A percentile compares a stretch with the other conserved stretches of the same genome.
phyloP scores from a whole-genome alignment of 495 filamentous ascomycete genomes.

The Neurospora sp. region DNA sequence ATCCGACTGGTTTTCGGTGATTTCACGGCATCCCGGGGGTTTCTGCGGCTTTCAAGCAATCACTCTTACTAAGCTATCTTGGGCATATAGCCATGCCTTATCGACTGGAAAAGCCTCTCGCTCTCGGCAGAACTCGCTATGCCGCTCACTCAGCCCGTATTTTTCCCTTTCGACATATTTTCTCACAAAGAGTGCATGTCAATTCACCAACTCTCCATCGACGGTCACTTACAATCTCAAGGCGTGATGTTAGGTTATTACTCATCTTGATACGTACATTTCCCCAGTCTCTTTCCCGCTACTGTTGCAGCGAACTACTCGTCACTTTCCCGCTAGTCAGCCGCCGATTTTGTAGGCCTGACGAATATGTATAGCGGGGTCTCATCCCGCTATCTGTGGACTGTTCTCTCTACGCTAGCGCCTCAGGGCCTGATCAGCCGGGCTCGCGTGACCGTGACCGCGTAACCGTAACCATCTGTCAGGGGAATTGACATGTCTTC shows the following conservation, averaged over 20 bases:
- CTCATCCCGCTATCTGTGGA: not conserved
- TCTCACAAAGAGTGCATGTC: not conserved
- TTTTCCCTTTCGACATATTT: not conserved
- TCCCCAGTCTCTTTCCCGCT: not conserved
- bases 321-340: too few relatives aligned
- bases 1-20: conserved; percentile 17
- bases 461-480: too few relatives aligned
- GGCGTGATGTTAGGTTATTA: not conserved
- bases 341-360: too few relatives aligned
- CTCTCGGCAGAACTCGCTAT: not conserved
- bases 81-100: not conserved
- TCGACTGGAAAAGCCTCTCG: not conserved
- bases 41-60: not conserved
- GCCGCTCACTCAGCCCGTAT: not conserved
- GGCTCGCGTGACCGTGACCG: too few relatives aligned
- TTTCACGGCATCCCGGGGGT: conserved; percentile 20
- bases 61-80: not conserved
- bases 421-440: not conserved
- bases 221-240: not conserved
- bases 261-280: not conserved
- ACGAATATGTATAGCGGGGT: not conserved
- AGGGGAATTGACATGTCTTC: not conserved
- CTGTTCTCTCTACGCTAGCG: not conserved
- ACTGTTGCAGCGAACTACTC: not conserved
- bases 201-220: not conserved